Conservation (phyloP, 2,329 filamentous ascomycete species). For the Aspergillus neotritici region DNA sequence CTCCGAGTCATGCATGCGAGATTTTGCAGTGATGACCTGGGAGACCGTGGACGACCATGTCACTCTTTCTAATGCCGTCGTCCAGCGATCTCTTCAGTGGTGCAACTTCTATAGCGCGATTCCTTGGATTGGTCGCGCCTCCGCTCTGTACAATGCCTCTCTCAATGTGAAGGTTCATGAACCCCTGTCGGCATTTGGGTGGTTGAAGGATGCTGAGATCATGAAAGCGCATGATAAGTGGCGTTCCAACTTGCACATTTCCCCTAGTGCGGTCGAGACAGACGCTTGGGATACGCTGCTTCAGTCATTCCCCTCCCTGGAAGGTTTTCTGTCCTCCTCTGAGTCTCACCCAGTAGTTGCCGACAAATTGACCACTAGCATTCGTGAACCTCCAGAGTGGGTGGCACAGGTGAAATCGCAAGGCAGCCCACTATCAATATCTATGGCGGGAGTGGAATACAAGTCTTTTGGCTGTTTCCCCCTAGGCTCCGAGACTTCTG, state of each 20-base stretch:
- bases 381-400: slow-evolving; percentile 31
- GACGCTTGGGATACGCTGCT: slow-evolving; percentile 24
- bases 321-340: slow-evolving; percentile 21
- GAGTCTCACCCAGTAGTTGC: slow-evolving; percentile 10
- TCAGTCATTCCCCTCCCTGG: slow-evolving; percentile 23
- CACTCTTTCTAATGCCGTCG: slow-evolving; percentile 36
- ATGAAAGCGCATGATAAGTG: slow-evolving; percentile 42
- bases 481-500: slow-evolving; percentile 39
- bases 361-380: slow-evolving; percentile 5
- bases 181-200: slow-evolving; percentile 44
- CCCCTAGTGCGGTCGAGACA: slow-evolving; percentile 11
- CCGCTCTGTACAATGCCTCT: slow-evolving; percentile 33
- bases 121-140: slow-evolving; percentile 39
- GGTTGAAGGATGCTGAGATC: slow-evolving; percentile 43
- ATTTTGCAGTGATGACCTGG: slow-evolving; percentile 43
- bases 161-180: slow-evolving; percentile 28
- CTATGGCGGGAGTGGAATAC: slow-evolving; percentile 33
- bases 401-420: slow-evolving; percentile 27
- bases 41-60: slow-evolving; percentile 41
- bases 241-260: slow-evolving; percentile 30
- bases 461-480: slow-evolving; percentile 44
- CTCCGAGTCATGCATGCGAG: slow-evolving; percentile 40
- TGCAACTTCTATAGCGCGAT: slow-evolving; percentile 44
- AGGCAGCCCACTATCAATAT: slow-evolving; percentile 35
- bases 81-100: slow-evolving; percentile 43